Percentiles rank a stretch among this genome's conserved stretches.
Conservation (phyloP, 768 basidiomycete genomes). For the Panellus pusillus region DNA sequence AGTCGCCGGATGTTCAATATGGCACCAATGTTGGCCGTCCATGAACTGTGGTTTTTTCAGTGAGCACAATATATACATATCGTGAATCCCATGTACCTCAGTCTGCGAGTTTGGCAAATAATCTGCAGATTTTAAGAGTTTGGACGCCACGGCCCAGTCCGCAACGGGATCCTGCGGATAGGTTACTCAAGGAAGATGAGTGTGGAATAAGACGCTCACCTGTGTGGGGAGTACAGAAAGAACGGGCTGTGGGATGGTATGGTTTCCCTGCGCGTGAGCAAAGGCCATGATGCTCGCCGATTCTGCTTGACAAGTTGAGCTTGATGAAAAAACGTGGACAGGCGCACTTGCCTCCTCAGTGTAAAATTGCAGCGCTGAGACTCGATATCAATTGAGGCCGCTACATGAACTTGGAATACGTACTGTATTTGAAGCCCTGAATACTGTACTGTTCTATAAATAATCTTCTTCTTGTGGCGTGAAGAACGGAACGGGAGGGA, state of each 20-base stretch:
- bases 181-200: background rate
- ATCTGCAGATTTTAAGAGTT: conserved; percentile 36
- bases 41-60: conserved; percentile 37
- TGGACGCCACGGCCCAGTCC: conserved; percentile 36
- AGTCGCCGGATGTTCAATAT: conserved; percentile 55
- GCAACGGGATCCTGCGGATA: conserved; percentile 47
- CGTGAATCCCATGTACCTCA: conserved; percentile 28
- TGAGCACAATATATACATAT: background rate
- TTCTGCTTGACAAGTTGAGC: conserved; percentile 32
- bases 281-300: conserved; percentile 39
- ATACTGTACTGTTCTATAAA: conserved; percentile 60
- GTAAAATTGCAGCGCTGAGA: conserved; percentile 66
- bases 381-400: background rate
- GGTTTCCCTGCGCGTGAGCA: conserved; percentile 45
- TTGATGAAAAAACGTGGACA: background rate
- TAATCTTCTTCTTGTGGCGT: conserved; percentile 65
- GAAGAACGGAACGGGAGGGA: conserved; percentile 63
- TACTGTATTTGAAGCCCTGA: conserved; percentile 64
- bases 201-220: conserved; percentile 26
- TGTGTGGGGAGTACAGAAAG: conserved; percentile 41
- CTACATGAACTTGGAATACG: conserved; percentile 24
- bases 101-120: conserved; percentile 41
- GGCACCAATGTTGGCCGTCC: conserved; percentile 64
- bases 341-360: conserved; percentile 43
- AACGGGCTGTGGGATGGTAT: conserved; percentile 43